Base-by-base conservation (phyloP, 176 grass and related monocot genomes). In the Oryza nivara region DNA sequence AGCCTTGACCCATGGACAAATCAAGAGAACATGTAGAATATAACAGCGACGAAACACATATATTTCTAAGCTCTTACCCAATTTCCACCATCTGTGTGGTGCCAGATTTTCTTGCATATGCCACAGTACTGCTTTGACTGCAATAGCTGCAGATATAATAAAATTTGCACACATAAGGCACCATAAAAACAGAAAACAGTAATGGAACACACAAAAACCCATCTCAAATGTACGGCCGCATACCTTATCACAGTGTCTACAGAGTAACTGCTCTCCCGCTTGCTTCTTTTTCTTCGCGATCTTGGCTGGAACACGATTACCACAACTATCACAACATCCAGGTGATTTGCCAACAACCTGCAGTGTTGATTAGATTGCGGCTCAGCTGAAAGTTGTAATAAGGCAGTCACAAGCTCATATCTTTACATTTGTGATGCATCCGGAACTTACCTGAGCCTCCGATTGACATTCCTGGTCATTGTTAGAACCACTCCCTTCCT, bases 61-160 rank as follows among this genome's bases (percentile, higher is more conserved):
- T 68, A 41, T 2, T 65, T 74, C 72, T 35, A 88, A 52, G 60
- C 67, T 85, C 88, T 88, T 94, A 98, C 96, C 91, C 90, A 99
- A 82, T 89, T 91, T 74, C 93, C 96, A 79, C 91, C 91, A 87
- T 99, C 96, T 10, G 96, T 99, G 66, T 95, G 91, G 40, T 96
- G 92, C 96, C 96, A 99, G 71, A 99, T 93, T 86, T 92, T 94
- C 91, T 92, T 95, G 81, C 96, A 99, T 75, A 99, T 93, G 65
- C 96, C 93, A 82, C 96, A 99, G 64, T 99, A 96, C 23, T 93
- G 96, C n/a, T 93, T 99, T 8, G 88, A 92, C 74, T 92, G 87
- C 67, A 93, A 86, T 74, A 99, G 84, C 96, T 99, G 91, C 81
- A 90, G 14, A 54, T 17, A 43, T 10, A 35, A 73, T 61, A 87